Conservation (phyloP, 208 protist genomes). For the Trypanosoma melophagium region DNA sequence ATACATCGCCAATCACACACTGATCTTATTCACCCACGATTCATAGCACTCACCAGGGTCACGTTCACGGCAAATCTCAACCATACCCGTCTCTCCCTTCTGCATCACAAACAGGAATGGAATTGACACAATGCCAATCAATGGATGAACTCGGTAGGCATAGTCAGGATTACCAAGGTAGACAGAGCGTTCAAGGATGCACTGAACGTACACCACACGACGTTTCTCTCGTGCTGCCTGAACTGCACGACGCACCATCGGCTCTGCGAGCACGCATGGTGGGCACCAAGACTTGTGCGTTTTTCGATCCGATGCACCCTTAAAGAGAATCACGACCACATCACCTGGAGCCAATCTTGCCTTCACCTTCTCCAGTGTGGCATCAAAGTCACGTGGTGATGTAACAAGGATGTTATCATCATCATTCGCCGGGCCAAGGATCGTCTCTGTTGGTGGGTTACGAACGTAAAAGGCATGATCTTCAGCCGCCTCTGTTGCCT, state of each 20-base stretch:
- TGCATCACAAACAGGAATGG: conserved; percentile 27
- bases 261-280: conserved; percentile 59
- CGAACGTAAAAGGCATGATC: conserved; percentile 18
- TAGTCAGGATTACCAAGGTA: conserved; percentile 70
- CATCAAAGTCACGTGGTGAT: conserved; percentile 25
- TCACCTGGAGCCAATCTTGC: conserved; percentile 8
- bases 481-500: conserved; percentile 9
- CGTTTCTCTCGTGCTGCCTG: conserved; percentile 34
- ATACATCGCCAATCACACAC: neutral
- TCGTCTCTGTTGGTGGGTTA: conserved; percentile 27
- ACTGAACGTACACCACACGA: conserved; percentile 56
- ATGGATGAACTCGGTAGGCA: conserved; percentile 57
- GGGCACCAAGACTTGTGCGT: conserved; percentile 80
- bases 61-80: conserved; percentile 14
- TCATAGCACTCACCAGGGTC: conserved; percentile 24
- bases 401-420: conserved; percentile 25
- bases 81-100: conserved; percentile 3
- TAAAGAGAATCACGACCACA: conserved; percentile 56
- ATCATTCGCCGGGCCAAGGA: conserved; percentile 20
- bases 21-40: conserved; percentile 27
- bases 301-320: conserved; percentile 42
- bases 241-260: conserved; percentile 42
- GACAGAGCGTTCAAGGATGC: conserved; percentile 54
- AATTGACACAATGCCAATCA: conserved; percentile 19
- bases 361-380: conserved; percentile 19